Percentiles rank a stretch among this genome's conserved stretches.
These are phyloP conservation scores for Lippia alba DNA, from an alignment of 305 asterid species.

Conservation along the genomic window DNA sequence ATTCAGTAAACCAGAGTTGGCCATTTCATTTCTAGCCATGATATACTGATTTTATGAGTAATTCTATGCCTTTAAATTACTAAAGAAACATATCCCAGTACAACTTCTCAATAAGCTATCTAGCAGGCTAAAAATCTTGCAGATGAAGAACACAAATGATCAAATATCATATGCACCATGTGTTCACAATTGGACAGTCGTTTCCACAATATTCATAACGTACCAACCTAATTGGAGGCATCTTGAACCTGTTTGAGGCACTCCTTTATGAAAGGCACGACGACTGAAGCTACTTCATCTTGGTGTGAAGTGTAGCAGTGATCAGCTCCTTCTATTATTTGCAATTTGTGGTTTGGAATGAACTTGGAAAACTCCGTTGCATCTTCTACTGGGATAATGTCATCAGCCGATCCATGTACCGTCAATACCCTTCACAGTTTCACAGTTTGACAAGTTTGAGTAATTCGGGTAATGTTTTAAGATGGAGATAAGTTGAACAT, in stretches of 20 bases:
- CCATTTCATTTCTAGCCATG: too few relatives aligned
- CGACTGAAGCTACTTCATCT: slow-evolving; percentile 52
- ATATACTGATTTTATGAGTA: too few relatives aligned
- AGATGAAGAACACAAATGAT: neutral
- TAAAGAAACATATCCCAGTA: too few relatives aligned
- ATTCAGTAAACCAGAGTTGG: too few relatives aligned
- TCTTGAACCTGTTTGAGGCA: slow-evolving; percentile 41
- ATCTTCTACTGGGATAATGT: slow-evolving; percentile 71
- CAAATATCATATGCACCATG: neutral
- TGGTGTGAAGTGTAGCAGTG: slow-evolving; percentile 69
- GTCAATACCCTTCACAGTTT: slow-evolving; percentile 62
- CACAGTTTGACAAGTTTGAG: slow-evolving; percentile 17
- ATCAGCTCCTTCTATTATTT: slow-evolving; percentile 70
- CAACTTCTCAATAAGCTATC: too few relatives aligned
- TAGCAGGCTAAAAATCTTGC: too few relatives aligned
- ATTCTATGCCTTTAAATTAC: too few relatives aligned
- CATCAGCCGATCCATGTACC: slow-evolving; percentile 87
- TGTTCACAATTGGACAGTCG: neutral
- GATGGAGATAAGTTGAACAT: neutral
- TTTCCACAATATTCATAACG: too few relatives aligned
- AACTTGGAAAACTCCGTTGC: slow-evolving; percentile 71
- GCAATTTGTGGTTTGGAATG: slow-evolving; percentile 68
- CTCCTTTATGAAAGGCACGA: slow-evolving; percentile 72
- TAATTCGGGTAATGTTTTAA: neutral
- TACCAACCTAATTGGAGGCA: slow-evolving; percentile 15